Evolutionary conservation across 2,329 filamentous ascomycete species (phyloP).

Genomic region (Furcasterigmium sp.): DNA sequence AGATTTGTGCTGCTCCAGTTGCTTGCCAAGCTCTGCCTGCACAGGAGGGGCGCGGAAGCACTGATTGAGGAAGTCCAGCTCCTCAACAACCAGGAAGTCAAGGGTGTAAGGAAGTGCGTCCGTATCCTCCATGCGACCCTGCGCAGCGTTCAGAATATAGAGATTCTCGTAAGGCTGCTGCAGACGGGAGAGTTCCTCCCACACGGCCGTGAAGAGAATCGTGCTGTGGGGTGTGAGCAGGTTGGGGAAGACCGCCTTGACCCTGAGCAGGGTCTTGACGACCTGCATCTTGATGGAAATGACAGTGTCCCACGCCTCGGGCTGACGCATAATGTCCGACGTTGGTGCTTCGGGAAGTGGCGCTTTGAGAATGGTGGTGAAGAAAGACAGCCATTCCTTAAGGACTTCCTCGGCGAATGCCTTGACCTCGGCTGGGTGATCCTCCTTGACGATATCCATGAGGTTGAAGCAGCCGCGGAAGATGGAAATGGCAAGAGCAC

Average conservation of each 20-base stretch:
- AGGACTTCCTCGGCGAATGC: constrained; percentile 84
- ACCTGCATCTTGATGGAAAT: constrained; percentile 88
- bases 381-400: constrained; percentile 82
- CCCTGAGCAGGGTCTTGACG: constrained; percentile 88
- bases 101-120: constrained; percentile 92
- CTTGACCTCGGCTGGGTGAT: constrained; percentile 81
- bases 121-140: constrained; percentile 83
- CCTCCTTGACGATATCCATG: constrained; percentile 93
- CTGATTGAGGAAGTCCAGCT: constrained; percentile 90
- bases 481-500: constrained; percentile 82
- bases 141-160: constrained; percentile 80
- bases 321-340: constrained; percentile 33
- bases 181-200: constrained; percentile 77
- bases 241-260: constrained; percentile 74
- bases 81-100: constrained; percentile 88
- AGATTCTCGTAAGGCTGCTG: constrained; percentile 71
- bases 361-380: constrained; percentile 71
- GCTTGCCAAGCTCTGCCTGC: constrained; percentile 78
- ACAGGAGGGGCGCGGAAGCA: constrained; percentile 85
- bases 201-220: constrained; percentile 77
- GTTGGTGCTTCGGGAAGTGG: constrained; percentile 61
- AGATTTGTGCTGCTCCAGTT: constrained; percentile 58
- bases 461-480: constrained; percentile 92
- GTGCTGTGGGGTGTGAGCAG: constrained; percentile 79
- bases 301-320: constrained; percentile 71